Conservation (phyloP, 1,284 basidiomycete species). For the Ganoderma lingzhi region DNA sequence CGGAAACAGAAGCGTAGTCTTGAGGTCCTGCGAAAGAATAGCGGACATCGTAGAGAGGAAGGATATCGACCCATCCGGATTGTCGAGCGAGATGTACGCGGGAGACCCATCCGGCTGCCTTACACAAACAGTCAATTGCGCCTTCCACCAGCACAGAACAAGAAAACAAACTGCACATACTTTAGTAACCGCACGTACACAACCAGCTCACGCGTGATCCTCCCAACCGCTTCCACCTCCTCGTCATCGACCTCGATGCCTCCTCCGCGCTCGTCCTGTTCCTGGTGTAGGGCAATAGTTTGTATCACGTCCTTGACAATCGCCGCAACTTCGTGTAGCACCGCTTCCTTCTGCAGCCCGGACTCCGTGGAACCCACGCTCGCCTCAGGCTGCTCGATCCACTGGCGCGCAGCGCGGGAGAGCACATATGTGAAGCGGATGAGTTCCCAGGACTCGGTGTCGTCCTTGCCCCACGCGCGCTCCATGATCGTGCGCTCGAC, state of each 20-base stretch:
- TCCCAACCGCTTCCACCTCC: slow-evolving; percentile 67
- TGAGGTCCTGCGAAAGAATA: slow-evolving; percentile 68
- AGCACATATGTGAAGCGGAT: slow-evolving; percentile 63
- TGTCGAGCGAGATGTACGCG: slow-evolving; percentile 27
- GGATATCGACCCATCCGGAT: slow-evolving; percentile 57
- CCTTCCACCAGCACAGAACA: background rate
- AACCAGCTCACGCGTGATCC: slow-evolving; percentile 63
- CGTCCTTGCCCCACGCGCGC: slow-evolving; percentile 73
- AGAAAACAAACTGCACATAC: slow-evolving; percentile 46
- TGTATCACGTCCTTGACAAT: slow-evolving; percentile 75
- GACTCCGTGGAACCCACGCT: slow-evolving; percentile 19
- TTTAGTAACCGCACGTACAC: slow-evolving; percentile 62
- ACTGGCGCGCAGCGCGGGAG: slow-evolving; percentile 59
- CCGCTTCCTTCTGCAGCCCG: slow-evolving; percentile 53
- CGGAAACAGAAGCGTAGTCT: slow-evolving; percentile 59
- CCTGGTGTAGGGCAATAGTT: slow-evolving; percentile 44
- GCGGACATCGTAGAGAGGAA: slow-evolving; percentile 66
- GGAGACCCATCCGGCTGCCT: slow-evolving; percentile 59
- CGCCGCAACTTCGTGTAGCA: slow-evolving; percentile 72
- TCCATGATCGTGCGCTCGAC: slow-evolving; percentile 71
- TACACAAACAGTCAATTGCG: slow-evolving; percentile 12
- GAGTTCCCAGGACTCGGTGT: slow-evolving; percentile 67
- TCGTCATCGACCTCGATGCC: slow-evolving; percentile 67
- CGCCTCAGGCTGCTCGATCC: slow-evolving; percentile 53
- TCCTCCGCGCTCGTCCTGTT: slow-evolving; percentile 68